Percentiles rank a stretch among this genome's conserved stretches.
These are phyloP conservation scores for Bidens hawaiensis DNA, from an alignment of 140 eudicot genomes.

Conservation along the genomic window DNA sequence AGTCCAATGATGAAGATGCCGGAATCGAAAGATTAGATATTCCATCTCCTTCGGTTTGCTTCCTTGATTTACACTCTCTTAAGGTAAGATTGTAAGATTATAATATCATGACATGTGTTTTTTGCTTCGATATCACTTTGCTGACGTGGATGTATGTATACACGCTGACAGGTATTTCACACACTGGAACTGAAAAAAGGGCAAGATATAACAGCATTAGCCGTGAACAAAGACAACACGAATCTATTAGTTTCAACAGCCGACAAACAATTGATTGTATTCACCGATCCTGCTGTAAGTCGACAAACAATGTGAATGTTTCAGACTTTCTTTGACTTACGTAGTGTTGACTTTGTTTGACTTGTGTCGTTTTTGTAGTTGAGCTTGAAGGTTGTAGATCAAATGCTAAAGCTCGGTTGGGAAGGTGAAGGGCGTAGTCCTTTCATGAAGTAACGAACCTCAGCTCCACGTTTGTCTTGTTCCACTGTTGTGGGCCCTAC, in stretches of 20 bases:
- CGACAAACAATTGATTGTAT: conserved; percentile 78
- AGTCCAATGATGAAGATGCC: conserved; percentile 21
- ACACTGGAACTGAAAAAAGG: conserved; percentile 59
- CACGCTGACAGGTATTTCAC: conserved; percentile 62
- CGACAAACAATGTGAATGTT: conserved; percentile 11
- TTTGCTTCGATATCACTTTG: conserved; percentile 2
- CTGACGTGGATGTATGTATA: conserved; percentile 13
- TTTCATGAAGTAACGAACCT: conserved; percentile 45
- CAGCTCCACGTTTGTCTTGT: conserved; percentile 4
- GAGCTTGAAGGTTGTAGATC: conserved; percentile 91
- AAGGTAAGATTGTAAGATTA: conserved; percentile 40
- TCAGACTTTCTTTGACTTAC: neutral
- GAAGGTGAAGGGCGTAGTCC: conserved; percentile 87
- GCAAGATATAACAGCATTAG: conserved; percentile 71
- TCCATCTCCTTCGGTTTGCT: conserved; percentile 76
- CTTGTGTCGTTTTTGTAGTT: conserved; percentile 45
- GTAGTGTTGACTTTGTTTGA: conserved; percentile 22
- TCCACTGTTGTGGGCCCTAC: conserved; percentile 6
- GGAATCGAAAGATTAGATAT: conserved; percentile 38
- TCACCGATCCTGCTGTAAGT: conserved; percentile 97
- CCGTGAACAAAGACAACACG: conserved; percentile 83
- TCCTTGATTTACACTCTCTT: conserved; percentile 66
- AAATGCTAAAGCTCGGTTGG: conserved; percentile 96
- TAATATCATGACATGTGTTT: neutral
- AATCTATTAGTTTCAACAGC: conserved; percentile 93